Base-by-base conservation (phyloP, 1,139 yeast genomes). In the Debaryomycetaceae sp. region DNA sequence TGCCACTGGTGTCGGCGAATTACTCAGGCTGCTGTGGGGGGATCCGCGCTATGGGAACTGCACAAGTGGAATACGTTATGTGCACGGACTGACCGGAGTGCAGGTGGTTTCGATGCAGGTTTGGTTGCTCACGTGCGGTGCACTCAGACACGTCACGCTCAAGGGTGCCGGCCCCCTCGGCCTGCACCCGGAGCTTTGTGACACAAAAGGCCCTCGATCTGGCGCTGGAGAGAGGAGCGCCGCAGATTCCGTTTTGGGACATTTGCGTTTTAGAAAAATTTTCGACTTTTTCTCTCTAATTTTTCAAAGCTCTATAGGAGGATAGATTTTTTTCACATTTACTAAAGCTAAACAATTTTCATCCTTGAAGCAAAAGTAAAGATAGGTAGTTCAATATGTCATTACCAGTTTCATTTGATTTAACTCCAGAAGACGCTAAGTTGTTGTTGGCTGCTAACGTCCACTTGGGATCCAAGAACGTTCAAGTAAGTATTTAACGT, bases 391-490 rank as follows among this genome's bases (percentile, higher is more conserved):
- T 22, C 26, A 67, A 59, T 61, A 85, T 85, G 94, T 84, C 94
- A 70, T 77, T 80, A 75, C 88, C 87, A 75, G 88, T 87, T 78
- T 81, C 91, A 72, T 87, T 87, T 78, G 92, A 78, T 70, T 81
- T 82, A 75, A 83, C 97, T 75, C 91, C 94, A 78, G 97, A 91
- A 81, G 98, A 92, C 80, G 96, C 96, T 81, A 94, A 92, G 84
- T 88, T 92, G 75, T 85, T 94, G 79, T 85, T 94, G 79, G 98
- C 99, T 73, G 99, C 99, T 75, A 92, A 92, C 88, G 92, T 86
- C 67, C 99, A 94, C 84, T 87, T 92, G 75, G 99, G 99, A 75
- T 84, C 98, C 72, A 92, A 92, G 89, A 94, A 94, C 88, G 95
- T 92, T 73, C 97, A 92, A 81, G 94, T 83, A 81, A 75, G 87